Evolutionary conservation across 192 early-diverging fungal genomes (phyloP), one percentile per base, ranked within the genome.

Genomic region (Mortierella hygrophila): DNA sequence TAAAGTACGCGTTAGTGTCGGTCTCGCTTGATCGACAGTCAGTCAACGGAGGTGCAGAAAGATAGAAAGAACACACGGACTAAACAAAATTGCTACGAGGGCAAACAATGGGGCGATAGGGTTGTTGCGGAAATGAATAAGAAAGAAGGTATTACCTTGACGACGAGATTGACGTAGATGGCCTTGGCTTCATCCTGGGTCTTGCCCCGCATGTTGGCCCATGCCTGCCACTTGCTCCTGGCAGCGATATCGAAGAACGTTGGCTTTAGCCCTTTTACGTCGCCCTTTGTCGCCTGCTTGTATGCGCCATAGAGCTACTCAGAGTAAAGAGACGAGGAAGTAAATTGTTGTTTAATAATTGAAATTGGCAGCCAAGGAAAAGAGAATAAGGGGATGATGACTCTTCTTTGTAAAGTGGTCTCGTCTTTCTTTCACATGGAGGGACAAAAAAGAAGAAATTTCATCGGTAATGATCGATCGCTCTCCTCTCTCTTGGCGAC

Each of bases 171-270:
- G 41, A 86, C 79, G 41, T 86, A 86, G 20, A 74, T 55, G 11
- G 78, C 76, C 26, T 60, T 42, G 9, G 84, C 84, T 29, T 86
- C 75, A 1, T 77, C 71, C 26, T 65, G 23, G 29, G 76, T 74
- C 57, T 81, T 86, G 65, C 84, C 84, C 5, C 75, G 74, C 79
- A 86, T 78, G 79, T 86, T 86, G 11, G 84, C 74, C 84, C 84
- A 86, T n/a, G 84, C 84, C 47, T 86, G 84, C 84, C 84, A 86
- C 49, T 86, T 86, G 79, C 84, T 86, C 68, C 84, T 52, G 9
- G 79, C 84, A 10, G 79, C 35, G 23, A 86, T 86, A 41, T 86
- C 84, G 46, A 81, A 86, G 71, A 86, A 78, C 0, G 84, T 69
- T n/a, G 84, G 84, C 54, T 86, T 86, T 4, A 68, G 18, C 0